Percentiles rank a stretch among this genome's conserved stretches.
Evolutionary conservation across 805 yeast genomes (phyloP).

Genomic region (Kodamaea leandrae): DNA sequence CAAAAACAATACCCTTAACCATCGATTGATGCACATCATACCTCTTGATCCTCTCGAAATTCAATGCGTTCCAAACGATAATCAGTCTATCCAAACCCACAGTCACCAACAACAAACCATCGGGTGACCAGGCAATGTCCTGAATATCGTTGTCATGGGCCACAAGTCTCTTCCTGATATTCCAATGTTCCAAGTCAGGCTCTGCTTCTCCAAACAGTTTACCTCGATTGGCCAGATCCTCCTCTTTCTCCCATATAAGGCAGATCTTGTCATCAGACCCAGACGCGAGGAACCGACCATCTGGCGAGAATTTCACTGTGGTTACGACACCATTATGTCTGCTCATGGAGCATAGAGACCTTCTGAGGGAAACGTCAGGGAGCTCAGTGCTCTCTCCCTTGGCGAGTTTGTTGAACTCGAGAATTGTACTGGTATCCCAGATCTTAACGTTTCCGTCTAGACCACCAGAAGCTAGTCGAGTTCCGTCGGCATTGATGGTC

Average conservation of each 20-base stretch:
- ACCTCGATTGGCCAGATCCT: conserved; percentile 51
- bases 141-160: conserved; percentile 98
- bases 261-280: conserved; percentile 95
- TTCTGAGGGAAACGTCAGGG: conserved; percentile 25
- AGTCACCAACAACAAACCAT: conserved; percentile 82
- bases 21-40: conserved; percentile 92
- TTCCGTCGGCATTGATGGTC: conserved; percentile 76
- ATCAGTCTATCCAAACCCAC: conserved; percentile 94
- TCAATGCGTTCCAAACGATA: conserved; percentile 89
- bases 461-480: conserved; percentile 90
- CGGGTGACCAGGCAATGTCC: conserved; percentile 98
- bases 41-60: conserved; percentile 84
- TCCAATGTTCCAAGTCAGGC: conserved; percentile 86
- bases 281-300: conserved; percentile 85
- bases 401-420: conserved; percentile 31
- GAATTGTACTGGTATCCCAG: conserved; percentile 69
- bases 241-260: conserved; percentile 91
- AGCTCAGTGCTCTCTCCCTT: conserved; percentile 9
- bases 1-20: conserved; percentile 95
- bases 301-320: conserved; percentile 87
- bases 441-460: conserved; percentile 84
- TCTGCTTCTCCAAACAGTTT: conserved; percentile 68
- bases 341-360: conserved; percentile 85
- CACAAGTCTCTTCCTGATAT: conserved; percentile 84
- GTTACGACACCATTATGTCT: conserved; percentile 97